A percentile compares a stretch with the other conserved stretches of the same genome.
Conservation (phyloP, 805 yeast genomes). For the Helenozyma rhizophorensis region DNA sequence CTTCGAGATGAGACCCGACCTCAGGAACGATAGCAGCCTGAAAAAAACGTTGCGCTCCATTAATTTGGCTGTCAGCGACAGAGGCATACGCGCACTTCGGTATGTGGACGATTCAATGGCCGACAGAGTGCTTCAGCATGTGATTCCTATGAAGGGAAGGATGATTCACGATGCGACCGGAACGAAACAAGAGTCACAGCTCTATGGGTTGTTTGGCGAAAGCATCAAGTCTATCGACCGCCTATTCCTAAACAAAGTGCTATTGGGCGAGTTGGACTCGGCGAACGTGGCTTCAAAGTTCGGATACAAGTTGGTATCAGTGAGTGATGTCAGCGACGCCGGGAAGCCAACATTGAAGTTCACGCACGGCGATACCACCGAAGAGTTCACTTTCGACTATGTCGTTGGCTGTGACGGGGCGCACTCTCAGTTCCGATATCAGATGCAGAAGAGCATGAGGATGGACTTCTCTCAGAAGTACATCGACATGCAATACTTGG, state of each 20-base stretch:
- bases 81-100: constrained; percentile 72
- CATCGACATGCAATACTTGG: constrained; percentile 80
- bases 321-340: constrained; percentile 24
- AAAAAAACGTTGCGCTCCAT: constrained; percentile 58
- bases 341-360: constrained; percentile 22
- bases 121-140: constrained; percentile 47
- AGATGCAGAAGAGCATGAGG: constrained; percentile 59
- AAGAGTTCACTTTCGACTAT: constrained; percentile 43
- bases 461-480: constrained; percentile 74
- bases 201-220: constrained; percentile 79
- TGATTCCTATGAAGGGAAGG: constrained; percentile 84
- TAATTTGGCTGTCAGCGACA: constrained; percentile 80
- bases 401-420: constrained; percentile 87
- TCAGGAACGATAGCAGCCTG: constrained; percentile 35
- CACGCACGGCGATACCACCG: constrained; percentile 14
- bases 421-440: constrained; percentile 66
- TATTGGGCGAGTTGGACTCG: constrained; percentile 58
- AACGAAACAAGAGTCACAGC: constrained; percentile 53
- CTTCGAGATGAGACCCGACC: constrained; percentile 71
- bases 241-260: constrained; percentile 55
- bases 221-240: constrained; percentile 84
- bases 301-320: constrained; percentile 48
- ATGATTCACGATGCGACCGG: constrained; percentile 80
- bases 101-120: constrained; percentile 60
- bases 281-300: constrained; percentile 47